These are phyloP conservation scores for Avicennia marina DNA, from an alignment of 257 asterid species.

Conservation along the genomic window DNA sequence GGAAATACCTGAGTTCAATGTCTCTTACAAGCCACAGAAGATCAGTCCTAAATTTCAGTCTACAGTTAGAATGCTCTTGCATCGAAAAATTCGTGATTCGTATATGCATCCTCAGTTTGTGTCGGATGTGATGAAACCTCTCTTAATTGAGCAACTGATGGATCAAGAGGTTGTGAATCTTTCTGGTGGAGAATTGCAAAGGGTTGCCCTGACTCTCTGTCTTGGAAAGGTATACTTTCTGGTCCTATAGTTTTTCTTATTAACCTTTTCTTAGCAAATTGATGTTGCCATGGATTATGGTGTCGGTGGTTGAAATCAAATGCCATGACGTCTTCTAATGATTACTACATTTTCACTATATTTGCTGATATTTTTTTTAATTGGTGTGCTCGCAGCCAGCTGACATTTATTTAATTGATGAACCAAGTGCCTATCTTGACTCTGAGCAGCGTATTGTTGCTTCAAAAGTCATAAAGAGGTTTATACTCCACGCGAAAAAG, in stretches of 20 bases:
- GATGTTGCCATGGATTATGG: not conserved
- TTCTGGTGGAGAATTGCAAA: constrained; percentile 99
- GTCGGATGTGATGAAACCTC: constrained; percentile 98
- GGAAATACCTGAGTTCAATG: constrained; percentile 93
- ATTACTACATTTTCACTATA: too few relatives aligned
- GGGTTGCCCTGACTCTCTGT: constrained; percentile 90
- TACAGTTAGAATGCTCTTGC: constrained; percentile 75
- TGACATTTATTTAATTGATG: constrained; percentile 89
- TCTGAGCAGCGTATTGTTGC: constrained; percentile 99
- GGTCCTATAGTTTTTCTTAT: not conserved
- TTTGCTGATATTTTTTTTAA: not conserved
- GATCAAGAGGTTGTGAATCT: constrained; percentile 95
- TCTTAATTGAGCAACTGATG: constrained; percentile 94
- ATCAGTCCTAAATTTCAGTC: constrained; percentile 75
- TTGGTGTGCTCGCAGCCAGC: constrained; percentile 74
- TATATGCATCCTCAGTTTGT: constrained; percentile 90
- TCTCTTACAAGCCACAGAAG: constrained; percentile 97
- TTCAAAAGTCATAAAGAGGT: constrained; percentile 95
- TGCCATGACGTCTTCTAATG: too few relatives aligned
- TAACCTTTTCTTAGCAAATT: not conserved
- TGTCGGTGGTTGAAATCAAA: too few relatives aligned
- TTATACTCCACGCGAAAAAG: constrained; percentile 92
- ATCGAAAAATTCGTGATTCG: constrained; percentile 77
- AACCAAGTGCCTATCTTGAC: constrained; percentile 98
- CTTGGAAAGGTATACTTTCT: constrained; percentile 76